These are phyloP conservation scores for Whalleya microplaca DNA, from an alignment of 2,329 filamentous ascomycete genomes.

Conservation along the genomic window DNA sequence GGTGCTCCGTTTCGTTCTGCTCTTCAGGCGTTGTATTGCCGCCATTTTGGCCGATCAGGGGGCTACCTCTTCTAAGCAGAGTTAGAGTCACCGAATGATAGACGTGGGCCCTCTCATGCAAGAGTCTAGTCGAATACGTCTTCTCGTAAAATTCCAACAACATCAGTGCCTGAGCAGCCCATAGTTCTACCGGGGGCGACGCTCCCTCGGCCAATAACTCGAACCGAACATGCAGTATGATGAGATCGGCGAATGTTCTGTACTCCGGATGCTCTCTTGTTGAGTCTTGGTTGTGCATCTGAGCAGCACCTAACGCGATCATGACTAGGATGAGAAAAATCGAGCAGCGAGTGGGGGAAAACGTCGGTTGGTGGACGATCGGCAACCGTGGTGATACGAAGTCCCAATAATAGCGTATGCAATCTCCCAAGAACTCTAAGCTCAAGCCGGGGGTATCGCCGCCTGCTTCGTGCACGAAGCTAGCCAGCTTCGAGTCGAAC, in stretches of 20 bases:
- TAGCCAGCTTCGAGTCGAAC: conserved; percentile 37
- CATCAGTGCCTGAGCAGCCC: conserved; percentile 84
- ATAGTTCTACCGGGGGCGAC: conserved; percentile 79
- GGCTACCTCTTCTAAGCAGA: conserved; percentile 82
- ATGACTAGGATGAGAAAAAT: conserved; percentile 79
- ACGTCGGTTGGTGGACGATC: conserved; percentile 86
- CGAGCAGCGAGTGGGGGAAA: conserved; percentile 77
- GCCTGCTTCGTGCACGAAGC: conserved; percentile 43
- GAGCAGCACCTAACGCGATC: conserved; percentile 82
- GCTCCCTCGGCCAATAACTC: conserved; percentile 85
- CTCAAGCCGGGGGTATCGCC: conserved; percentile 60
- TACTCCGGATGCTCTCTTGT: conserved; percentile 53
- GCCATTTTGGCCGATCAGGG: conserved; percentile 77
- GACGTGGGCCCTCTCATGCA: conserved; percentile 89
- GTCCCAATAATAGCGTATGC: conserved; percentile 85
- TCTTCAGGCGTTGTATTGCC: conserved; percentile 77
- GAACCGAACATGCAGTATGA: conserved; percentile 75
- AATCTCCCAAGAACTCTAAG: conserved; percentile 81
- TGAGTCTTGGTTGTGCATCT: conserved; percentile 68
- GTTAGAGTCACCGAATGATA: conserved; percentile 87
- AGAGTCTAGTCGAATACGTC: conserved; percentile 78
- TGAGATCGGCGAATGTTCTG: conserved; percentile 57
- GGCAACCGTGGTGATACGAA: conserved; percentile 84
- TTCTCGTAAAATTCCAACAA: conserved; percentile 90
- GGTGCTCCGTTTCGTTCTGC: conserved; percentile 62